phyloP scores from a whole-genome alignment of 345 rosid genomes.

The Turnera subulata region DNA sequence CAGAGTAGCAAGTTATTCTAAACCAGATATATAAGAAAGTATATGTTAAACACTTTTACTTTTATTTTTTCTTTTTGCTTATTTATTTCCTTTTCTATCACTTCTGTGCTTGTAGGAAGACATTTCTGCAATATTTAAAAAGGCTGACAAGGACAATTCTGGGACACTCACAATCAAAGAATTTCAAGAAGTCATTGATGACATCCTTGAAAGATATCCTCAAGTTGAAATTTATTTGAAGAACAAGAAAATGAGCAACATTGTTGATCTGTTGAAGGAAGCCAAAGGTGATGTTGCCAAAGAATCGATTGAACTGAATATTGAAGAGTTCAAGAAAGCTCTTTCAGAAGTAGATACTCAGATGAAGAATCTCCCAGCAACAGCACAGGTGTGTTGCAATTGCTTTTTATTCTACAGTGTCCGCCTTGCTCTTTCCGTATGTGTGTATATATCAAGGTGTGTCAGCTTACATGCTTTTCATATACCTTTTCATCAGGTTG shows the following conservation, averaged over 20 bases:
- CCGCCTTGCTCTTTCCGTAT: not conserved
- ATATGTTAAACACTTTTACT: too few species aligned
- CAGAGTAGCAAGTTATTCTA: too few species aligned
- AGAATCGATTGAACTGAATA: constrained; percentile 60
- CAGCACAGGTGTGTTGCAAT: constrained; percentile 62
- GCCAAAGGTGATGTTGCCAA: constrained; percentile 53
- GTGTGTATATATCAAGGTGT: not conserved
- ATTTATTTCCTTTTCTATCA: not conserved
- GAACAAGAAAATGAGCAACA: constrained; percentile 55
- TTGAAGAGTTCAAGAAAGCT: constrained; percentile 77
- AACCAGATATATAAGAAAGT: too few species aligned
- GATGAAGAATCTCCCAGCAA: constrained; percentile 94
- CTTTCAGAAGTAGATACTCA: constrained; percentile 80
- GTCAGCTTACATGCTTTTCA: not conserved
- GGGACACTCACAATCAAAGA: constrained; percentile 81
- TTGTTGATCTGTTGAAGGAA: constrained; percentile 64
- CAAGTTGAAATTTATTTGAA: constrained; percentile 86
- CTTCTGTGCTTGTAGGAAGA: constrained; percentile 54
- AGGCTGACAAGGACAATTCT: constrained; percentile 89
- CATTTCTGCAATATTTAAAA: constrained; percentile 64
- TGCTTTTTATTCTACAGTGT: not conserved
- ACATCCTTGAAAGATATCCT: constrained; percentile 85
- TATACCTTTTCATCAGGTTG: constrained; percentile 48
- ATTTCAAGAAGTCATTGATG: constrained; percentile 68
- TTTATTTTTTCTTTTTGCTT: not conserved